Evolutionary conservation across 192 early-diverging fungal genomes (phyloP).

Genomic region (Allomyces arbusculus): DNA sequence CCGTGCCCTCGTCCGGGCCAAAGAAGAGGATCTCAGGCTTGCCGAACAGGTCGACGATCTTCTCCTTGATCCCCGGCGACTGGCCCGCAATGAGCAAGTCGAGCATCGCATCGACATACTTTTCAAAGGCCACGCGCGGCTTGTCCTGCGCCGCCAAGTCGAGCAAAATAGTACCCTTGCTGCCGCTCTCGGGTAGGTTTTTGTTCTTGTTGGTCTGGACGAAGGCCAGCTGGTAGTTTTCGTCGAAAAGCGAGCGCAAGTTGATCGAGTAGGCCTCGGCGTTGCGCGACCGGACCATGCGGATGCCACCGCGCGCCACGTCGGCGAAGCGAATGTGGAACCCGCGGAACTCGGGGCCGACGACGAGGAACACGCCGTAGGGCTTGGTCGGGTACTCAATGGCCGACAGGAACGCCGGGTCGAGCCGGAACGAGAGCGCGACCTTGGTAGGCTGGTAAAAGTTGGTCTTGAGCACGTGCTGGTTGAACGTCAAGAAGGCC

Average conservation of each 20-base stretch:
- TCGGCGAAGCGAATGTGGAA: conserved; percentile 97
- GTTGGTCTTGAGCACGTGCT: conserved; percentile 96
- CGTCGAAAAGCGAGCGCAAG: conserved; percentile 86
- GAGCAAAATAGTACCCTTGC: conserved; percentile 94
- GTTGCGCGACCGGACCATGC: conserved; percentile 93
- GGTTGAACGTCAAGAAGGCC: conserved; percentile 87
- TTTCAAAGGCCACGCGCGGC: conserved; percentile 84
- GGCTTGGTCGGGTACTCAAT: conserved; percentile 83
- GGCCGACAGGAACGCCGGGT: conserved; percentile 73
- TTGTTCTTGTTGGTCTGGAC: conserved; percentile 99
- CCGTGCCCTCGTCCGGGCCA: conserved; percentile 98
- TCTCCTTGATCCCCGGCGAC: conserved; percentile 91
- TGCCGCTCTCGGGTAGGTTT: conserved; percentile 86
- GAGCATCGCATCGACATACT: conserved; percentile 88
- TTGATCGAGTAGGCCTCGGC: conserved; percentile 93
- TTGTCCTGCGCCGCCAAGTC: conserved; percentile 88
- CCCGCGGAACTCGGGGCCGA: conserved; percentile 95
- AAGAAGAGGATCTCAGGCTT: conserved; percentile 97
- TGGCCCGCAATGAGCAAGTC: conserved; percentile 79
- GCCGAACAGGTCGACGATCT: conserved; percentile 71
- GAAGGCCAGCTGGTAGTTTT: conserved; percentile 89
- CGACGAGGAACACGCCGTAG: conserved; percentile 87
- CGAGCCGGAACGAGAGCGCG: conserved; percentile 94
- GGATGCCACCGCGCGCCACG: conserved; percentile 93
- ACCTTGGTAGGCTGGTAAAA: conserved; percentile 99